A percentile compares a stretch with the other conserved stretches of the same genome.
Conservation (phyloP, 2,329 filamentous ascomycete species). For the Phyllosticta citriasiana region DNA sequence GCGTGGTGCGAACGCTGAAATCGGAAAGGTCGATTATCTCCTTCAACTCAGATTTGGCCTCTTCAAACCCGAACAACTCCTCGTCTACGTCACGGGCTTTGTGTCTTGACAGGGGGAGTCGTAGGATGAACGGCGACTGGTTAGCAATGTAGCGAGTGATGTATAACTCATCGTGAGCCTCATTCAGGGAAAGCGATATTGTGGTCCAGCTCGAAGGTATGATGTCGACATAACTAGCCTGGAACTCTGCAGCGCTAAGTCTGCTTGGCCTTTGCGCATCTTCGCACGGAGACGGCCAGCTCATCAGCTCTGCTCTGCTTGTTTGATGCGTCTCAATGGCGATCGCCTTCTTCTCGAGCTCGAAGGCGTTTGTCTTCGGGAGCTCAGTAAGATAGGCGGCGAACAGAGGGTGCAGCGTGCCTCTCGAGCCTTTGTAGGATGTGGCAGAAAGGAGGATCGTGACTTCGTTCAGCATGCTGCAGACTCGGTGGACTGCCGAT, state of each 20-base stretch:
- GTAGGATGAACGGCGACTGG: conserved; percentile 72
- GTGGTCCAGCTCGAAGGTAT: conserved; percentile 77
- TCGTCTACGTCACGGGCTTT: conserved; percentile 70
- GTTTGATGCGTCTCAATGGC: conserved; percentile 37
- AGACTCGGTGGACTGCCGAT: conserved; percentile 44
- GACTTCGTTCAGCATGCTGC: conserved; percentile 24
- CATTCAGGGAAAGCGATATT: conserved; percentile 74
- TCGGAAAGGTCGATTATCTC: conserved; percentile 79
- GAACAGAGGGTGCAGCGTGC: conserved; percentile 29
- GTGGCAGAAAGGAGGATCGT: conserved; percentile 32
- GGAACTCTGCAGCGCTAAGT: conserved; percentile 46
- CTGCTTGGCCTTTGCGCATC: conserved; percentile 23
- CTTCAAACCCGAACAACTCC: conserved; percentile 73
- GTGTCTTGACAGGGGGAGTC: conserved; percentile 74
- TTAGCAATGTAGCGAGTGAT: conserved; percentile 74
- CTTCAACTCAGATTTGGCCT: conserved; percentile 67
- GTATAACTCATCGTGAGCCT: conserved; percentile 73
- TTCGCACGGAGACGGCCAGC: conserved; percentile 30
- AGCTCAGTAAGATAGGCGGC: conserved; percentile 44
- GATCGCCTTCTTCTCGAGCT: conserved; percentile 51
- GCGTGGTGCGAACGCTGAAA: conserved; percentile 64
- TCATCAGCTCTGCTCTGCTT: conserved; percentile 25
- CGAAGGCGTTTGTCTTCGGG: conserved; percentile 58
- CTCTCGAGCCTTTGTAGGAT: conserved; percentile 18
- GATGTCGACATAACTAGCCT: conserved; percentile 73